Base-by-base conservation (phyloP, 176 grass and related monocot species). In the Phoenix roebelenii region DNA sequence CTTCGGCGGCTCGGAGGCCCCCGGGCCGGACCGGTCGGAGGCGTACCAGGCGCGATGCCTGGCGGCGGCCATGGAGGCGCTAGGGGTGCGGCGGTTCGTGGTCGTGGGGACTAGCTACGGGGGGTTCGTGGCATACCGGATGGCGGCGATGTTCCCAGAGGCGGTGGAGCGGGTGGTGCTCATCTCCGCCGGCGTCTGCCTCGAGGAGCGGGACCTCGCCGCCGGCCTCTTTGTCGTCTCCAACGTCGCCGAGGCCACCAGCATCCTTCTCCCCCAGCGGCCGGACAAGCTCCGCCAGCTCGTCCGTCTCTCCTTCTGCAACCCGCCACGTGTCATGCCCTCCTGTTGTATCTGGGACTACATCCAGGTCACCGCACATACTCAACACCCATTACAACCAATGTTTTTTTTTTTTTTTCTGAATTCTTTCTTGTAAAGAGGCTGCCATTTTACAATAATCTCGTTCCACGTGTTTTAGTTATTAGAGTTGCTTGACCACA, bases 321-420 rank as follows among this genome's bases (percentile, higher is more conserved):
- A 57, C 6, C 93, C 87, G 25, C 93, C 81, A 1, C 57, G 25
- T 69, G 59, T 97, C 69, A 85, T 97, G 87, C 93, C 93, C 5
- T 77, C 93, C 1, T 92, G 87, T 73, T 92, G 85, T 75, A 79
- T 96, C n/a, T 76, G 77, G 55, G 91, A 96, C 64, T 96, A 96
- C 57, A 96, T 96, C 51, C 69, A 85, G 83, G 91, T 96, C 55
- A 5, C 28, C 26, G 23, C 0, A 3, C 23, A 20, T 29, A 5
- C 28, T 5, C 1, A 5, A 4, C 22, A 18, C 5, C 3, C 32
- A 39, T 29, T 7, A 39, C 32, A 39, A 1, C 1, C 35, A 39
- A 7, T 39, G 7, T 12, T 12, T 39, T 12, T 12, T 12, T 39
- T 12, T 39, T 7, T 39, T 0, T 39, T 29, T 29, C 1, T 5